These are phyloP conservation scores for Gynostemma pentaphyllum DNA, from an alignment of 306 rosid genomes.

Conservation along the genomic window DNA sequence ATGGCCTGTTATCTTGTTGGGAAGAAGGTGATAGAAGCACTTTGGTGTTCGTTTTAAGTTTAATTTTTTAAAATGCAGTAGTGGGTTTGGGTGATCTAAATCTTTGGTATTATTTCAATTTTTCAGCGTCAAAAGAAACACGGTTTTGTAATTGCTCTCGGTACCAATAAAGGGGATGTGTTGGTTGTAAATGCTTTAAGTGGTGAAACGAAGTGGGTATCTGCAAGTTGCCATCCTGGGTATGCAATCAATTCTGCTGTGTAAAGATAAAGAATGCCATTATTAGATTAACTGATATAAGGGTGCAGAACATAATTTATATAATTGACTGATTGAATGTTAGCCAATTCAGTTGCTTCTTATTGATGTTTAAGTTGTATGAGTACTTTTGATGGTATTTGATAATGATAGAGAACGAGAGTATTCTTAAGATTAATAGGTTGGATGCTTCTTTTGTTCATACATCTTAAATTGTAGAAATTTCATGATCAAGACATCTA, in stretches of 20 bases:
- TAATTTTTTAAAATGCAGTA: not conserved
- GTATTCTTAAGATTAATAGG: not conserved
- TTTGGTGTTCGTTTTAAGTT: not conserved
- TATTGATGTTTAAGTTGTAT: not conserved
- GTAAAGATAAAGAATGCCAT: not conserved
- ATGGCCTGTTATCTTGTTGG: slow-evolving; percentile 34
- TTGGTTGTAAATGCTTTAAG: slow-evolving; percentile 28
- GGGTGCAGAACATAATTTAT: not conserved
- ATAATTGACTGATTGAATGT: not conserved
- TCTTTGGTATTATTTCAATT: not conserved
- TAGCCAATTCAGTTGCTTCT: not conserved
- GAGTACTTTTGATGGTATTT: not conserved
- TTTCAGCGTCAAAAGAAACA: slow-evolving; percentile 37
- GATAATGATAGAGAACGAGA: not conserved
- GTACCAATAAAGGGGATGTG: slow-evolving; percentile 24
- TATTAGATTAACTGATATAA: not conserved
- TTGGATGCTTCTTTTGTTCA: not conserved
- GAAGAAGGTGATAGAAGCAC: slow-evolving; percentile 26
- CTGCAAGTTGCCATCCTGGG: slow-evolving; percentile 24
- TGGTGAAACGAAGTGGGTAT: slow-evolving; percentile 32
- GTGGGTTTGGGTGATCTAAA: not conserved
- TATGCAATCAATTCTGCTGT: slow-evolving; percentile 13
- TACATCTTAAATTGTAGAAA: not conserved
- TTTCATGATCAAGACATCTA: not conserved
- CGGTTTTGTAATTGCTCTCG: slow-evolving; percentile 36